Base-by-base conservation (phyloP, 805 yeast species). In the Starmerella lactis-condensi region DNA sequence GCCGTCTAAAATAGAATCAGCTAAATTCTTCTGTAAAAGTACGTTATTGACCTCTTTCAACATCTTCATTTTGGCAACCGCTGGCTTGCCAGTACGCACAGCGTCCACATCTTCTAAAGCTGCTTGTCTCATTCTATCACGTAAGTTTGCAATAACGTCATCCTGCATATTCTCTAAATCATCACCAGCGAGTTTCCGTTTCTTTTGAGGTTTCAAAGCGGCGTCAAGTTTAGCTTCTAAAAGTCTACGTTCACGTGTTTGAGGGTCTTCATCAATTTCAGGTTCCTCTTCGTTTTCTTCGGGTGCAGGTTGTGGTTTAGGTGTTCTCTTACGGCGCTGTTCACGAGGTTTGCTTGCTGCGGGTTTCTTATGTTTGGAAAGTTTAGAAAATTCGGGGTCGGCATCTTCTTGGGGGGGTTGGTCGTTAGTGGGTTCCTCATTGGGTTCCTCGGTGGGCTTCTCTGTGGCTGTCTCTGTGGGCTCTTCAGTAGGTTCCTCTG, bases 101-200 rank as follows among this genome's bases (percentile, higher is more conserved):
- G 62, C 56, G 35, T 67, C 72, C 9, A 62, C 62, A 32, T 60
- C 64, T 29, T 60, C 61, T 37, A 63, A 50, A 1, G 75, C 76
- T 18, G 69, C 67, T 44, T 71, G 67, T 46, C 82, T 77, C 99
- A 89, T 89, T 53, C 69, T 70, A 45, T 75, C 82, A 42, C 91
- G 78, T 43, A 89, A 62, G 38, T 65, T 65, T 32, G 79, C 71
- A 41, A 89, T 78, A 37, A 69, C 67, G 49, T 83, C 95, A 61
- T 89, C 99, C 51, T 83, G 91, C 74, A 79, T 75, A 47, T 81
- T 74, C 51, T 91, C 96, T 42, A 89, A 58, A 56, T 89, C 98
- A 48, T 81, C 93, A 45, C 89, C 96, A 45, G 77, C 85, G 29
- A 75, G 69, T 52, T 64, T 63, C 8, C 34, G 36, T 35, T 44